Evolutionary conservation across 2,329 filamentous ascomycete species (phyloP), one percentile per base, ranked within the genome.

Genomic region (Xylariales sp.): DNA sequence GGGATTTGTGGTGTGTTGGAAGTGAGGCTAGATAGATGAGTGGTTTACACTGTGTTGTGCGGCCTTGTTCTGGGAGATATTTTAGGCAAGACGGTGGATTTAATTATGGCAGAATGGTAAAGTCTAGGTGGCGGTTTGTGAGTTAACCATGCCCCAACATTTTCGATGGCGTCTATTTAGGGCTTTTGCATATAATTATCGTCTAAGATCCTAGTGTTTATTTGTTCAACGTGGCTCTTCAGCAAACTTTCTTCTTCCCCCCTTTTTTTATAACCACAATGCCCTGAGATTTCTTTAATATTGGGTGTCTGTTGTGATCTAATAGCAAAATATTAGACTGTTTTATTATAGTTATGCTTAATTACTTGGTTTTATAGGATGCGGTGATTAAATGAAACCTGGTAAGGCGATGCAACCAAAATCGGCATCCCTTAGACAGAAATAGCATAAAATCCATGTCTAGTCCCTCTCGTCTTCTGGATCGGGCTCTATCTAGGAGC

Each of bases 171-270:
- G 6, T 53, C 32, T 16, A 53, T 53, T 32, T 30, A 39, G 16
- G 50, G 18, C 7, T 53, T 53, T 39, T 5, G 39, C 3, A 53
- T 23, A 23, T 23, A 23, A 23, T 23, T 23, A 23, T 32, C 39
- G 30, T 32, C 50, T 18, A 53, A 16, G 32, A 53, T 53, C 32
- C 50, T 53, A 3, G 16, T 53, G 16, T 53, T 53, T 32, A 53
- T 53, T 32, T 32, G 50, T 2, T 53, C 50, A 18, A 53, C 50
- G 7, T 16, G 50, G 14, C 32, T 16, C n/a, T 53, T 18, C 6
- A 53, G 32, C 50, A 39, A 8, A 39, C 32, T 18, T 9, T 16
- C 9, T 39, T 53, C 18, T 5, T 16, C 34, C 7, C 16, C 39
- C 50, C 2, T 23, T 23, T 23, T 23, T 23, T 23, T 23, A 23